Evolutionary conservation across 2,329 filamentous ascomycete genomes (phyloP).

Genomic region (Epichloe scottii): DNA sequence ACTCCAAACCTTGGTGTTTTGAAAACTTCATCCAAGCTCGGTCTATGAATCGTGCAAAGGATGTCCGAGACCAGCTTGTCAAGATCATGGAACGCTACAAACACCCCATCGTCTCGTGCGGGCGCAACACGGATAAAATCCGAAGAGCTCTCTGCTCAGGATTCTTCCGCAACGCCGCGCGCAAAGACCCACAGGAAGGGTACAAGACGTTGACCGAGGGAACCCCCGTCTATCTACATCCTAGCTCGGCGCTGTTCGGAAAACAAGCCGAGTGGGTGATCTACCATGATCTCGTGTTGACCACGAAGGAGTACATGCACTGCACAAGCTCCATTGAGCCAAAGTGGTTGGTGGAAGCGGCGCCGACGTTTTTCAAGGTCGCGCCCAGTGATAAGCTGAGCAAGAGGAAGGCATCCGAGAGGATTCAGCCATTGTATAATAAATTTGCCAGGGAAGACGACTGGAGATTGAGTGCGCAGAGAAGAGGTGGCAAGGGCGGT

Average conservation of each 20-base stretch:
- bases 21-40: conserved; percentile 96
- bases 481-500: conserved; percentile 69
- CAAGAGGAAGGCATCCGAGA: conserved; percentile 85
- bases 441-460: conserved; percentile 87
- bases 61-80: conserved; percentile 82
- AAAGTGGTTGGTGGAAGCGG: conserved; percentile 85
- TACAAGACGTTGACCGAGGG: conserved; percentile 97
- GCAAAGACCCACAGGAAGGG: conserved; percentile 91
- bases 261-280: conserved; percentile 96
- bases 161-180: conserved; percentile 89
- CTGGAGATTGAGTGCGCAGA: conserved; percentile 85
- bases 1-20: conserved; percentile 81
- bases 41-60: conserved; percentile 76
- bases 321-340: conserved; percentile 87
- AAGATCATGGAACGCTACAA: conserved; percentile 91
- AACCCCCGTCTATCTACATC: conserved; percentile 90
- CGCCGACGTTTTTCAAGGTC: conserved; percentile 98
- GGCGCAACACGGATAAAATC: conserved; percentile 74
- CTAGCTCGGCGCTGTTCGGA: conserved; percentile 80
- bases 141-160: conserved; percentile 81
- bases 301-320: conserved; percentile 97
- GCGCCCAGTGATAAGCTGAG: conserved; percentile 75
- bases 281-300: conserved; percentile 82
- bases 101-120: conserved; percentile 71
- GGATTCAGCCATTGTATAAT: conserved; percentile 91